A percentile compares a stretch with the other conserved stretches of the same genome.
These are phyloP conservation scores for Fraxinus baroniana DNA, from an alignment of 305 asterid genomes.

Conservation along the genomic window DNA sequence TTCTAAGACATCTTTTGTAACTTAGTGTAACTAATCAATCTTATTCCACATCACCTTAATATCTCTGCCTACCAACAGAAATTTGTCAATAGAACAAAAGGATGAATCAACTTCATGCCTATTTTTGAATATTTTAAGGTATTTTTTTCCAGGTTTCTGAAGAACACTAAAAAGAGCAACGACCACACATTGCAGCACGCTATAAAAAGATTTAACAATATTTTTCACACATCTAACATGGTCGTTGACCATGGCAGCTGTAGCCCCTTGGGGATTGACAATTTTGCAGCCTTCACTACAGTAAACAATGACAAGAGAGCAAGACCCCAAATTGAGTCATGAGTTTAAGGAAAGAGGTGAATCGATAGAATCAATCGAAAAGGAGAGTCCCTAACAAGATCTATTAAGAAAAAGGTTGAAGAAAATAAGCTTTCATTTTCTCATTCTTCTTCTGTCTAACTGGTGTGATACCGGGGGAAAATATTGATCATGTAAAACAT, in stretches of 20 bases:
- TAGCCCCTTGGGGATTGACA: neutral
- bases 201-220: neutral
- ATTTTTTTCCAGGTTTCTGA: neutral
- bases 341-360: neutral
- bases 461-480: neutral
- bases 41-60: neutral
- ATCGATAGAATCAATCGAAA: neutral
- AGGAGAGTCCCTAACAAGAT: neutral
- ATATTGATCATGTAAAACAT: neutral
- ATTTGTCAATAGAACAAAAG: neutral
- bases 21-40: neutral
- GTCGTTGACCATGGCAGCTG: neutral
- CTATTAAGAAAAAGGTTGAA: neutral
- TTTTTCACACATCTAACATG: neutral
- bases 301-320: neutral
- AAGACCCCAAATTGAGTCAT: neutral
- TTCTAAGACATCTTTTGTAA: neutral
- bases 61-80: neutral
- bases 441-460: neutral
- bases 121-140: neutral
- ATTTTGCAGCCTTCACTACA: neutral
- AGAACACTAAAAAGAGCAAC: neutral
- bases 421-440: neutral
- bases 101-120: neutral
- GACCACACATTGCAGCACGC: neutral